A percentile compares a stretch with the other conserved stretches of the same genome.
Evolutionary conservation across 1,284 basidiomycete species (phyloP).

Genomic region (Pseudozyma tsukubaensis): DNA sequence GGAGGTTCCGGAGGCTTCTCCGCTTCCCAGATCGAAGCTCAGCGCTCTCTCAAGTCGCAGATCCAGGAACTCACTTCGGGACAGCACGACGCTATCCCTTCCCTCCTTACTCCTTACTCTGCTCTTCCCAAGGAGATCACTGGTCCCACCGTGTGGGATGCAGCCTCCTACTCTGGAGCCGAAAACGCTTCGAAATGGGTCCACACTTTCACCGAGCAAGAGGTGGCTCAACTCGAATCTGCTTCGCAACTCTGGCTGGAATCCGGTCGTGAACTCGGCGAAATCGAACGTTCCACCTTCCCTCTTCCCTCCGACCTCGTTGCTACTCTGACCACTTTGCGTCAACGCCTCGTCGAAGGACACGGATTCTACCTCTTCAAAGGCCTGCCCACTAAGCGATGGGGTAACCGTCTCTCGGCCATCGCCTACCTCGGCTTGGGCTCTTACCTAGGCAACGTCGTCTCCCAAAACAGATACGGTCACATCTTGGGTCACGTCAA

Average conservation of each 20-base stretch:
- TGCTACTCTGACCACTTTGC: conserved; percentile 39
- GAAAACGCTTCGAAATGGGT: conserved; percentile 54
- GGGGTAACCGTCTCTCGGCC: conserved; percentile 68
- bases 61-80: conserved; percentile 61
- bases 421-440: conserved; percentile 70
- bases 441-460: conserved; percentile 67
- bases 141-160: conserved; percentile 61
- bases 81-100: conserved; percentile 56
- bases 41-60: conserved; percentile 52
- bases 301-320: conserved; percentile 52
- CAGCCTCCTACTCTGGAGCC: conserved; percentile 61
- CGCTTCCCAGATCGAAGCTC: conserved; percentile 46
- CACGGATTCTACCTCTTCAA: conserved; percentile 70
- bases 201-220: conserved; percentile 45
- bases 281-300: conserved; percentile 62
- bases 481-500: conserved; percentile 71
- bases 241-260: conserved; percentile 52
- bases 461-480: conserved; percentile 70
- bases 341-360: conserved; percentile 50
- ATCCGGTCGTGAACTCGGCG: conserved; percentile 53
- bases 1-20: conserved; percentile 45
- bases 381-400: conserved; percentile 69
- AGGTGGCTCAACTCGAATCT: conserved; percentile 54
- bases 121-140: conserved; percentile 68
- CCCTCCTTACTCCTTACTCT: conserved; percentile 61